Base-by-base conservation (phyloP, 75 land plant species). In the Sequoiadendron giganteum region DNA sequence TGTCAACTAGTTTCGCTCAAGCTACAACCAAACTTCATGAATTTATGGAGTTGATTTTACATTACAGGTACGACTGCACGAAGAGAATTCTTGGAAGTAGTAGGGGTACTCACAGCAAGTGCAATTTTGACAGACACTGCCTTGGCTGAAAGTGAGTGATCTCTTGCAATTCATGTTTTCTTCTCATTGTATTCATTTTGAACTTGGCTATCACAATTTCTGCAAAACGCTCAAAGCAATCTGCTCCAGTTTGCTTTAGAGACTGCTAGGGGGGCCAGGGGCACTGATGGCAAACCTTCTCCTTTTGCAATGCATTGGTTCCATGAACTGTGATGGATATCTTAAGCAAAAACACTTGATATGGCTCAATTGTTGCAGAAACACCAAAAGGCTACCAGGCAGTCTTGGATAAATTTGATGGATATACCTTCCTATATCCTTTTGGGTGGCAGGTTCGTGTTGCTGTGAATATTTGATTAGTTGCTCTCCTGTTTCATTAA, bases 381-480 rank as follows among this genome's bases (percentile, higher is more conserved):
- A 85, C 87, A 48, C 97, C 92, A 19, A 95, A 94, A 86, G 99
- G 99, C 86, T 98, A 93, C 88, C 90, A 93, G 54, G 85, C 92
- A 11, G 93, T 95, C 68, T 70, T 88, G 61, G 99, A 98, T 89
- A 94, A 95, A 83, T 93, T 89, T 84, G 98, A 98, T 89, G 96
- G 96, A 34, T 98, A 98, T 89, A 73, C 89, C 58, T 97, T 98
- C 89, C 86, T 92, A 38, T 98, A 98, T 86, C 99, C 99, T 34
- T 98, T 98, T 88, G 99, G 99, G n/a, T 98, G 99, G 99, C 96
- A 98, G 96, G 99, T 97, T 49, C 11, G 87, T 48, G 25, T 73
- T 80, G 40, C 43, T 16, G 32, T 89, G 19, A 49, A 85, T 76
- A 7, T 82, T 86, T 84, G 54, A 47, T 82, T 82, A 48, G 48